Evolutionary conservation across 257 asterid genomes (phyloP).

Genomic region (Lithospermum erythrorhizon): DNA sequence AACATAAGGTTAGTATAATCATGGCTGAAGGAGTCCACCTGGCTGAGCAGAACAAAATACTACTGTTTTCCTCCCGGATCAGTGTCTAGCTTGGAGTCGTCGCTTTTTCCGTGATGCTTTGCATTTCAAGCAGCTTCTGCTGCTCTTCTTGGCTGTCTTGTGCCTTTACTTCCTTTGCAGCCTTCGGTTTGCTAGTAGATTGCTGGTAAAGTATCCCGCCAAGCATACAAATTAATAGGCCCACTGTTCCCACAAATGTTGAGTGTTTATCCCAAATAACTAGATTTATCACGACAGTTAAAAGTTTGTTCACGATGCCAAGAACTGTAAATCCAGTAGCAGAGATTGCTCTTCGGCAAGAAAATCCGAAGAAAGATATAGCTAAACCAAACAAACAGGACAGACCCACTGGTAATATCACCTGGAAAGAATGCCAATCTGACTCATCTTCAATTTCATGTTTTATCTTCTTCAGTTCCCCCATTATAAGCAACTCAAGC

Average conservation of each 20-base stretch:
- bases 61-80: conserved; percentile 37
- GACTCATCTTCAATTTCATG: conserved; percentile 62
- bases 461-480: conserved; percentile 78
- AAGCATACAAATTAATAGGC: conserved; percentile 80
- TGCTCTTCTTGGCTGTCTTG: conserved; percentile 54
- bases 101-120: conserved; percentile 26
- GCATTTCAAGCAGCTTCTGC: conserved; percentile 72
- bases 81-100: conserved; percentile 25
- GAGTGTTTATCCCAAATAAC: conserved; percentile 92
- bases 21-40: no score
- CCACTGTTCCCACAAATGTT: conserved; percentile 67
- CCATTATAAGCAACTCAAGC: conserved; percentile 82
- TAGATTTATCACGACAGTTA: conserved; percentile 85
- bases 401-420: conserved; percentile 70
- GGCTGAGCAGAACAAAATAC: conserved; percentile 4
- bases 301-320: conserved; percentile 80
- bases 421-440: conserved; percentile 63
- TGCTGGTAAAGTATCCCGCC: conserved; percentile 89
- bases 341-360: conserved; percentile 85
- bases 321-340: conserved; percentile 97
- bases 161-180: conserved; percentile 27
- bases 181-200: conserved; percentile 53
- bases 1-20: no score
- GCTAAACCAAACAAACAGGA: conserved; percentile 89
- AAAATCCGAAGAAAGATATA: conserved; percentile 87